These are phyloP conservation scores for Umbellularia californica DNA, from an alignment of 164 flowering plant genomes.

Conservation along the genomic window DNA sequence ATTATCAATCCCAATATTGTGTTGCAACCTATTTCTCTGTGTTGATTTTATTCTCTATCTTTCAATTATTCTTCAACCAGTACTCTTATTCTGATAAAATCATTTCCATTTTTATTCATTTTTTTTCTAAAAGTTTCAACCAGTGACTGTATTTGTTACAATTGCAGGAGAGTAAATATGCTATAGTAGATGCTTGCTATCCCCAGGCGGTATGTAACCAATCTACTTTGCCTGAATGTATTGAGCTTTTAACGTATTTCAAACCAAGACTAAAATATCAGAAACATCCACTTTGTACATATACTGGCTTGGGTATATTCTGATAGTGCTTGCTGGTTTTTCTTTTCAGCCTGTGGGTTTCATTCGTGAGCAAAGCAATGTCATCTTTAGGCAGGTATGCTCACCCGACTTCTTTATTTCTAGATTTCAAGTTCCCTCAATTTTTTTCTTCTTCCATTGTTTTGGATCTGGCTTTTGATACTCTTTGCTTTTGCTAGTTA, in stretches of 20 bases:
- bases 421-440: no score
- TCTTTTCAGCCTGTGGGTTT: slow-evolving; percentile 84
- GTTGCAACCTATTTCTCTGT: no score
- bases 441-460: no score
- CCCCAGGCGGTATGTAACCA: slow-evolving; percentile 61
- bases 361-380: slow-evolving; percentile 85
- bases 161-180: slow-evolving; percentile 86
- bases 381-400: slow-evolving; percentile 77
- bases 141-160: slow-evolving; percentile 9
- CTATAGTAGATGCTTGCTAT: slow-evolving; percentile 75
- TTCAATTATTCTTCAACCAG: no score
- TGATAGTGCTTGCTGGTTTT: slow-evolving; percentile 6
- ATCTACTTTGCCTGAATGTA: background rate
- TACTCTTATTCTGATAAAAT: no score
- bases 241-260: background rate
- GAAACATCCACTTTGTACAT: background rate
- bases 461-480: no score
- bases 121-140: background rate
- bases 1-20: no score
- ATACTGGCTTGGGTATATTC: background rate
- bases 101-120: no score
- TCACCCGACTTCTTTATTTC: background rate
- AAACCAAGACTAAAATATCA: background rate
- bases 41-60: no score
- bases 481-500: no score